These are phyloP conservation scores for Candida coquimbonensis DNA, from an alignment of 805 yeast species.

Conservation along the genomic window DNA sequence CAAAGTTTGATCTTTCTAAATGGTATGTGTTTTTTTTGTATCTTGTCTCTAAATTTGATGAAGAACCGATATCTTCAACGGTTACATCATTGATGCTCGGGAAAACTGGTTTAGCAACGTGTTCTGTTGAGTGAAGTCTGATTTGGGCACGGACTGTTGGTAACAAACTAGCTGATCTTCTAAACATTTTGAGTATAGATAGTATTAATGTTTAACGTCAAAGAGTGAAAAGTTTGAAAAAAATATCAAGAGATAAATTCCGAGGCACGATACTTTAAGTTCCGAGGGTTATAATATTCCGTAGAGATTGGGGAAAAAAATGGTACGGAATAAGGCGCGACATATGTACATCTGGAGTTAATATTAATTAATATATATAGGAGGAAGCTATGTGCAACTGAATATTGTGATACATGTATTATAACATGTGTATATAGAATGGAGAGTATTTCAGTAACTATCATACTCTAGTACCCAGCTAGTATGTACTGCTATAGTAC, in stretches of 20 bases:
- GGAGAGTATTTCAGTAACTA: too few relatives aligned
- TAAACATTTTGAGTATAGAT: slow-evolving; percentile 1
- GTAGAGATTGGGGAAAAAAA: too few relatives aligned
- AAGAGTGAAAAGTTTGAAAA: background rate
- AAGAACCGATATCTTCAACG: slow-evolving; percentile 23
- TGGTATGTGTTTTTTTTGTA: slow-evolving; percentile 27
- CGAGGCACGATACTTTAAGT: too few relatives aligned
- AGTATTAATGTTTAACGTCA: background rate
- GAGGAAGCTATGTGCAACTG: too few relatives aligned
- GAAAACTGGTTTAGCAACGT: slow-evolving; percentile 6
- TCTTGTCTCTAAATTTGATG: slow-evolving; percentile 10
- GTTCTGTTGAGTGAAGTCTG: slow-evolving; percentile 11
- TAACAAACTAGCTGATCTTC: slow-evolving; percentile 1
- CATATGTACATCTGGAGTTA: too few relatives aligned
- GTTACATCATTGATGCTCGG: slow-evolving; percentile 27
- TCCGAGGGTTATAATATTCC: too few relatives aligned
- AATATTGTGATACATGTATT: too few relatives aligned
- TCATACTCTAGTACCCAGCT: too few relatives aligned
- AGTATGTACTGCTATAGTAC: too few relatives aligned
- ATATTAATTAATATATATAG: too few relatives aligned
- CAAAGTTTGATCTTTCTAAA: slow-evolving; percentile 44
- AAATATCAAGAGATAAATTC: background rate
- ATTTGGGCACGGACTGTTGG: slow-evolving; percentile 1
- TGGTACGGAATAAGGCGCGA: too few relatives aligned
- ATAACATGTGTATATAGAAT: too few relatives aligned